Evolutionary conservation across 2,329 filamentous ascomycete genomes (phyloP), one percentile per base, ranked within the genome.

Genomic region (Lachnellula arida): DNA sequence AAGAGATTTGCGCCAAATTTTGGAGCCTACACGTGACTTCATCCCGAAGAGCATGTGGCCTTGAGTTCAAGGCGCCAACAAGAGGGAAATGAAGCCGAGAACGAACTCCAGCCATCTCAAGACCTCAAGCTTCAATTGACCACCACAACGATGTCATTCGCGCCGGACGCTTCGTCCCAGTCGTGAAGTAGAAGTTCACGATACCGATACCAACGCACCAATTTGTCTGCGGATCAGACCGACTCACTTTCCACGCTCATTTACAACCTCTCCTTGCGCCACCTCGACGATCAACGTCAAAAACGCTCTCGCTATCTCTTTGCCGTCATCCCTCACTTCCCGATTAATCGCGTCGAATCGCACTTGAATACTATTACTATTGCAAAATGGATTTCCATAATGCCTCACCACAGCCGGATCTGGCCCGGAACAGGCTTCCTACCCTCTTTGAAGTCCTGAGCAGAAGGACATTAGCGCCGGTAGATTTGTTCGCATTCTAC

Each of bases 401-500:
- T 54, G 76, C 80, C 49, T 82, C 82, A 46, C 81, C 81, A 47
- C 73, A 78, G 60, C 81, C 82, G 47, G 84, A 87, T 63, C 70
- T 82, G 61, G 74, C 75, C 63, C 86, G 94, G 68, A 95, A 96
- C 71, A 84, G 94, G 63, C 82, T 99, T 57, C 94, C 94, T 47
- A 97, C 91, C 1, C 83, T 99, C 51, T 97, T 96, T 71, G 95
- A 99, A 75, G 94, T 99, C 54, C 78, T 99, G 59, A 96, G 91
- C 71, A 86, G 95, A 64, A 86, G 91, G 62, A 99, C 94, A n/a
- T 81, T 95, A 19, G 90, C 95, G 49, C 94, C 94, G 0, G 93
- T 99, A 56, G 95, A 99, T 70, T 80, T 99, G 11, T 99, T 96
- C 74, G 97, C 92, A 2, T 99, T 99, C 77, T 99, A 99, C 75